phyloP scores from a whole-genome alignment of 108 stramenopile genomes.

The Conticribra guillardii region DNA sequence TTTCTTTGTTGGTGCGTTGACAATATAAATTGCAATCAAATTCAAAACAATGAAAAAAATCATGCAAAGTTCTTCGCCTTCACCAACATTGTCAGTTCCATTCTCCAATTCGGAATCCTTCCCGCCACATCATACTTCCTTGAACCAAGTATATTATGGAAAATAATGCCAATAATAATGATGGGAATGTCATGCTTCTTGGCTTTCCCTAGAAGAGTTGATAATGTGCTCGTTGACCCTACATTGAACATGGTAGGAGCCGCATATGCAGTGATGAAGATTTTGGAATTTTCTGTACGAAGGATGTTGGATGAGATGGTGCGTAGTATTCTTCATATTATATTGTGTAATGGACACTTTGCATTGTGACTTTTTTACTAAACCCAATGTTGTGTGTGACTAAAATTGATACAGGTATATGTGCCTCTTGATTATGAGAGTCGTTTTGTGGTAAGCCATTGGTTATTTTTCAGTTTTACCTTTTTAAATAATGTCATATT shows the following conservation, averaged over 20 bases:
- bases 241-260: slow-evolving; percentile 70
- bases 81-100: slow-evolving; percentile 61
- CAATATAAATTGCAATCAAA: too few species aligned
- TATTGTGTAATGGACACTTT: too few species aligned
- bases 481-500: too few species aligned
- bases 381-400: too few species aligned
- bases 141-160: slow-evolving; percentile 72
- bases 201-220: slow-evolving; percentile 21
- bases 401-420: slow-evolving; percentile 12
- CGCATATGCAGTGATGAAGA: slow-evolving; percentile 81
- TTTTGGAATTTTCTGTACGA: slow-evolving; percentile 82
- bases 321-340: too few species aligned
- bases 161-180: slow-evolving; percentile 61
- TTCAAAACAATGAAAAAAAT: background rate
- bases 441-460: slow-evolving; percentile 49
- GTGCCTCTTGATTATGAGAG: slow-evolving; percentile 87
- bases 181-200: slow-evolving; percentile 28
- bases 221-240: slow-evolving; percentile 35
- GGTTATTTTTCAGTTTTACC: background rate
- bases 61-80: slow-evolving; percentile 63
- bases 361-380: too few species aligned
- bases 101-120: slow-evolving; percentile 77
- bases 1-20: too few species aligned
- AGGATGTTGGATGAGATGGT: slow-evolving; percentile 90
- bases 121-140: slow-evolving; percentile 54